phyloP scores from a whole-genome alignment of 345 rosid genomes.

The Linum lewisii region DNA sequence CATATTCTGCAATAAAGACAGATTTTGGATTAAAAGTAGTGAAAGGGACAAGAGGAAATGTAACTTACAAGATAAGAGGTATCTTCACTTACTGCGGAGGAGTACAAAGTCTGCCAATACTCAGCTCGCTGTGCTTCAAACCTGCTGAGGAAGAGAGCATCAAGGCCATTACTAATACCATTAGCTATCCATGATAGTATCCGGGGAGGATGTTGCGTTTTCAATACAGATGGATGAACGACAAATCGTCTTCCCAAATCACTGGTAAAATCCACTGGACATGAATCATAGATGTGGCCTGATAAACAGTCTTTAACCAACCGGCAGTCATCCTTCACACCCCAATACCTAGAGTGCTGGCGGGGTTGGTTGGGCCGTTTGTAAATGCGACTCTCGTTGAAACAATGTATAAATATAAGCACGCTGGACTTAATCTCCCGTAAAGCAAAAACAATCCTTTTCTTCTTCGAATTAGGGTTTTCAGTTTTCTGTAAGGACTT shows the following conservation, averaged over 20 bases:
- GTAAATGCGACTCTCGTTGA: no score
- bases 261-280: constrained; percentile 85
- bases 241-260: constrained; percentile 62
- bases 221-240: constrained; percentile 70
- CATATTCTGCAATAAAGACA: constrained; percentile 39
- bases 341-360: no score
- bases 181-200: constrained; percentile 63
- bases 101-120: constrained; percentile 89
- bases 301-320: constrained; percentile 63
- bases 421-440: no score
- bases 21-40: constrained; percentile 1
- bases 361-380: no score
- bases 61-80: neutral
- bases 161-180: constrained; percentile 63
- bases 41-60: neutral
- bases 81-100: constrained; percentile 60
- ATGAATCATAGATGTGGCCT: constrained; percentile 72
- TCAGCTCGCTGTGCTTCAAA: constrained; percentile 88
- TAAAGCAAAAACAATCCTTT: no score
- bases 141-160: constrained; percentile 69
- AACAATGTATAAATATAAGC: no score
- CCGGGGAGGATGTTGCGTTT: constrained; percentile 62
- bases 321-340: constrained; percentile 54
- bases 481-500: no score
- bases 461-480: no score